A percentile compares a stretch with the other conserved stretches of the same genome.
Conservation (phyloP, 805 yeast species). For the Lipomyces sp. region DNA sequence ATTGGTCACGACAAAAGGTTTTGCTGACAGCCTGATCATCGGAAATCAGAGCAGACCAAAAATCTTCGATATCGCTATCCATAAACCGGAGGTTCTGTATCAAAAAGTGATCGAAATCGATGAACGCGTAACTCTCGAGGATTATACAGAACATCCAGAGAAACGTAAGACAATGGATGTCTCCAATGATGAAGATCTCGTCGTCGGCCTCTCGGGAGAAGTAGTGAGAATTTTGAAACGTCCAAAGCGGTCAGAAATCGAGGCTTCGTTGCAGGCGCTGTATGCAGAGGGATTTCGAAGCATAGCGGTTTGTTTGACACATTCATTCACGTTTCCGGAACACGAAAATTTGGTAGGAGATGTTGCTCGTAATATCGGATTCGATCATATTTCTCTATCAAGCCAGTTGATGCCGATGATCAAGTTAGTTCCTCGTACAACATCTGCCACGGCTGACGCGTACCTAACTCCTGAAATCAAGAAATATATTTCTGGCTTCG, state of each 20-base stretch:
- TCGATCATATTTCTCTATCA: constrained; percentile 68
- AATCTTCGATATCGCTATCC: constrained; percentile 80
- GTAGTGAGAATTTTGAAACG: constrained; percentile 59
- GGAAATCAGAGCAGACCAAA: constrained; percentile 93
- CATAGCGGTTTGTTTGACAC: constrained; percentile 72
- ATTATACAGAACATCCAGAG: constrained; percentile 73
- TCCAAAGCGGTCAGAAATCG: constrained; percentile 56
- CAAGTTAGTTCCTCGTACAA: constrained; percentile 73
- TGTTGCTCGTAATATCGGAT: constrained; percentile 69
- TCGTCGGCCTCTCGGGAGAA: constrained; percentile 71
- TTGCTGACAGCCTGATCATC: constrained; percentile 76
- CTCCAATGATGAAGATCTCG: constrained; percentile 46
- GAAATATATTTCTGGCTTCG: constrained; percentile 64
- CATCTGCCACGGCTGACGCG: constrained; percentile 80
- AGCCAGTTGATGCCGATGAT: constrained; percentile 78
- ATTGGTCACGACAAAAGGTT: constrained; percentile 84
- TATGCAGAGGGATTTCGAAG: constrained; percentile 66
- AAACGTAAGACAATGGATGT: constrained; percentile 35
- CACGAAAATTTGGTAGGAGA: constrained; percentile 67
- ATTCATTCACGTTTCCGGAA: constrained; percentile 71
- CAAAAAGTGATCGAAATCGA: constrained; percentile 80
- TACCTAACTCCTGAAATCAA: constrained; percentile 80
- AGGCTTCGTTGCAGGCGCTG: constrained; percentile 51
- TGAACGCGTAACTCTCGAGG: constrained; percentile 86
- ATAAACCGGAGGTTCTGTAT: constrained; percentile 72